phyloP scores from a whole-genome alignment of 768 basidiomycete genomes.

The Xerocomus potaroensis region DNA sequence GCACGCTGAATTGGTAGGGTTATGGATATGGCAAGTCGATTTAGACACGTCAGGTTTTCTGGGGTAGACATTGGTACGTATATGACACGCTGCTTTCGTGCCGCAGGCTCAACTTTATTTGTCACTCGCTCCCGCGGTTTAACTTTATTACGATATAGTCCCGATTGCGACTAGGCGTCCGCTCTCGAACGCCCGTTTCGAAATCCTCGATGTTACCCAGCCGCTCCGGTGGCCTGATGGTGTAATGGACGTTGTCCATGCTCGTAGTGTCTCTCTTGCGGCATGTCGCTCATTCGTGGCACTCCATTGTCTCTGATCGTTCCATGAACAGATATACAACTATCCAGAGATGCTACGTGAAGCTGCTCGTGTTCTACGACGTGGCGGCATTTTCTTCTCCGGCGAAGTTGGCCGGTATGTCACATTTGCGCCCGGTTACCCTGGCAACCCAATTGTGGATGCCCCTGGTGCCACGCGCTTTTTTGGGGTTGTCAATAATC shows the following conservation, averaged over 20 bases:
- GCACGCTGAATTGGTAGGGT: constrained; percentile 44
- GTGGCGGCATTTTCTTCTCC: constrained; percentile 67
- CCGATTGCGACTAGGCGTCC: constrained; percentile 69
- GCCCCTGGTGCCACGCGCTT: constrained; percentile 29
- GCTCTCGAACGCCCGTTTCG: constrained; percentile 56
- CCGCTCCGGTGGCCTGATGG: constrained; percentile 46
- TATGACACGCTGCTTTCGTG: constrained; percentile 8
- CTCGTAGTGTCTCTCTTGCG: constrained; percentile 54
- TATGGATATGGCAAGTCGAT: constrained; percentile 66
- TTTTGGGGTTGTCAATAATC: constrained; percentile 38
- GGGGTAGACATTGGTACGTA: constrained; percentile 74
- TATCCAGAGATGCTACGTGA: constrained; percentile 54
- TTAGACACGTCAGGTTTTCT: constrained; percentile 59
- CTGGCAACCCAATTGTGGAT: constrained; percentile 21
- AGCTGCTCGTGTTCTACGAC: constrained; percentile 58
- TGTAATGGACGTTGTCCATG: constrained; percentile 67
- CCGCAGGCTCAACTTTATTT: constrained; percentile 12
- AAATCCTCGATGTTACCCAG: constrained; percentile 59
- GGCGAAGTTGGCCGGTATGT: constrained; percentile 54
- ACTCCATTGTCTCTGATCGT: constrained; percentile 14
- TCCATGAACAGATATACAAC: constrained; percentile 44
- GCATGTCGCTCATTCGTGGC: constrained; percentile 37
- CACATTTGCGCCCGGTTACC: constrained; percentile 34
- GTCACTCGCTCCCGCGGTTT: not conserved
- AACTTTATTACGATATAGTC: constrained; percentile 38